Base-by-base conservation (phyloP, 208 protist genomes). In the Plasmodiophora brassicae region DNA sequence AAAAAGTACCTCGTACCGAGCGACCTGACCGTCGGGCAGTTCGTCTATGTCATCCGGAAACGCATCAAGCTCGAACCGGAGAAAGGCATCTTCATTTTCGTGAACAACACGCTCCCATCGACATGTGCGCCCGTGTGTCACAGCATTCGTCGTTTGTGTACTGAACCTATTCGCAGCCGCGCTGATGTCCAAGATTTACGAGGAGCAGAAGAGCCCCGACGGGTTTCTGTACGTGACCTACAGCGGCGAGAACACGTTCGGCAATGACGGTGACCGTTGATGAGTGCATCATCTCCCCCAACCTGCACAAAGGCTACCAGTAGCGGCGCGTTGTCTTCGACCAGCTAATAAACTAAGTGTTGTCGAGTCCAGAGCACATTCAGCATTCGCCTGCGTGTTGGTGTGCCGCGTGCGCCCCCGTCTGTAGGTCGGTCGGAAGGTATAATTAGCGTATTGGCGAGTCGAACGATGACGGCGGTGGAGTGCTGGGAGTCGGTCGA, bases 81-180 rank as follows among this genome's bases (percentile, higher is more conserved):
- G 53, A 96, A 96, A 89, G 95, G 95, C 0, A 95, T 98, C 53
- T 97, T 97, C 90, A 91, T 97, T 46, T 98, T 97, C 88, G 93
- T 97, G 20, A 95, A 95, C 44, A 96, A 96, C 87, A 93, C 91
- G 0, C 90, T 98, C 8, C 95, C 95, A 10, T 91, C 95, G 0
- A 96, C 93, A 78, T 94, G 93, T 41, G 90, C 89, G n/a, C 43
- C 25, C 43, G 25, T 57, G 10, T 28, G 10, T 57, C 20, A 8
- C n/a, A 36, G 65, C 32, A 38, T n/a, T 53, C 28, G 44, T 53
- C 43, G 14, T 57, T 53, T 86, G 14, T 86, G 10, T 28, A 89
- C 20, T 1, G n/a, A 0, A 14, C 5, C 72, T n/a, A 35, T 84
- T 25, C 28, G 14, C 45, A 90, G 88, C 87, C 22, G 91, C 90